These are phyloP conservation scores for Candida xiaguanensis DNA, from an alignment of 805 yeast genomes.

Conservation along the genomic window DNA sequence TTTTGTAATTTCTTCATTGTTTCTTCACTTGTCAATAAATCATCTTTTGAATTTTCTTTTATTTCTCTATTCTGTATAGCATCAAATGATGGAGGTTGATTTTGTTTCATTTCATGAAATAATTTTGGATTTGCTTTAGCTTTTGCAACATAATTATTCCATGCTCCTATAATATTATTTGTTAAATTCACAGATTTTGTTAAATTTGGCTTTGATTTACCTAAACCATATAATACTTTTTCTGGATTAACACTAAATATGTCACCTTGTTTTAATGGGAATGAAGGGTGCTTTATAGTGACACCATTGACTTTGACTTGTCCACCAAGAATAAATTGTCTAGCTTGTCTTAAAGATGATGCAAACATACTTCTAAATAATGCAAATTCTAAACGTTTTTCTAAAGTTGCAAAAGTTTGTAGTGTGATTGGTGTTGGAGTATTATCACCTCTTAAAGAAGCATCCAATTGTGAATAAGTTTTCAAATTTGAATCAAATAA, in stretches of 20 bases:
- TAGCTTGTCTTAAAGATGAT: constrained; percentile 87
- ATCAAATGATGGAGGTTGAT: constrained; percentile 36
- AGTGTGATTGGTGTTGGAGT: constrained; percentile 75
- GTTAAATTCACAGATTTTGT: constrained; percentile 67
- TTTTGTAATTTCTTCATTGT: constrained; percentile 42
- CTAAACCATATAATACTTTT: constrained; percentile 79
- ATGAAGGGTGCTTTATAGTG: constrained; percentile 73
- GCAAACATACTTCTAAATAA: constrained; percentile 91
- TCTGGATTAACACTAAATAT: constrained; percentile 82
- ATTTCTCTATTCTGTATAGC: constrained; percentile 15
- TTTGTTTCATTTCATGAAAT: constrained; percentile 49
- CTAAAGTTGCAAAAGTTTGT: constrained; percentile 86
- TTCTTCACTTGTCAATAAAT: constrained; percentile 37
- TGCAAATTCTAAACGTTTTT: constrained; percentile 86
- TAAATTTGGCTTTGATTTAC: constrained; percentile 76
- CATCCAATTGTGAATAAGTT: constrained; percentile 86
- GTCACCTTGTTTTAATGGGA: constrained; percentile 78
- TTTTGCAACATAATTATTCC: constrained; percentile 68
- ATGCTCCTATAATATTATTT: constrained; percentile 63
- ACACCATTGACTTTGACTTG: constrained; percentile 85
- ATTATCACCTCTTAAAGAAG: constrained; percentile 61
- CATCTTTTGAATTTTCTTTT: constrained; percentile 18
- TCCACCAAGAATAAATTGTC: constrained; percentile 79
- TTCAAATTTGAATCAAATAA: constrained; percentile 64
- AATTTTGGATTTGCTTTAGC: constrained; percentile 56